Evolutionary conservation across 106 monocot genomes (phyloP), one percentile per base, ranked within the genome.

Genomic region (Triglochin maritima): DNA sequence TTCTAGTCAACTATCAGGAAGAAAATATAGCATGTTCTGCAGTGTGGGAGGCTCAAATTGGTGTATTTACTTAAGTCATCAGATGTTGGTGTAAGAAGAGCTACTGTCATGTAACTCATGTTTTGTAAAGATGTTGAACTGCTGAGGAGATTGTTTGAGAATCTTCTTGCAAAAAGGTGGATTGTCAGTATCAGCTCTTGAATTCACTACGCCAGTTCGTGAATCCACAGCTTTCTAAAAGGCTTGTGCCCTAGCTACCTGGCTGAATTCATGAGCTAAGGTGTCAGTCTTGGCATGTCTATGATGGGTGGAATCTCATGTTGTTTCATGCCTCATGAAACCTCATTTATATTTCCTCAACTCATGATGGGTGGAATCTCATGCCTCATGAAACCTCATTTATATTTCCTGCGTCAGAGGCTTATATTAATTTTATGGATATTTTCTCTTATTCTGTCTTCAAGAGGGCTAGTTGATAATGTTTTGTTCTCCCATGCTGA

Each of bases 221-320:
- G 2, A 73, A 61, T 75, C 17, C 59, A 56, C 49, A 63, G 52
- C 62, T 67, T 54, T 77, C 67, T 61, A 58, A 71, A 75, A 69
- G 60, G 68, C 66, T 53, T 64, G 67, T 60, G 64, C 64, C 59
- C 64, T 66, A 74, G 64, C 74, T 63, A 54, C 51, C 63, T 17
- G 59, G 57, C 51, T 71, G 44, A 64, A 70, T 61, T 71, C 74
- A 50, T 49, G 60, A 74, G 74, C 44, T 80, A 79, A 71, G 82
- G 66, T 74, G 63, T 75, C 76, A 68, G 15, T 69, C 68, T 69
- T 66, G 54, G 78, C 68, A 78, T 78, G 44, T 69, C 43, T 52
- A 46, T 72, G n/a, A 75, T 66, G 68, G 65, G 75, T 79, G 79
- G 85, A 69, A 69, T 76, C 75, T 79, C 78, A 29, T 29, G 29